Conservation (phyloP, 257 asterid genomes). For the Fraxinus pennsylvanica region DNA sequence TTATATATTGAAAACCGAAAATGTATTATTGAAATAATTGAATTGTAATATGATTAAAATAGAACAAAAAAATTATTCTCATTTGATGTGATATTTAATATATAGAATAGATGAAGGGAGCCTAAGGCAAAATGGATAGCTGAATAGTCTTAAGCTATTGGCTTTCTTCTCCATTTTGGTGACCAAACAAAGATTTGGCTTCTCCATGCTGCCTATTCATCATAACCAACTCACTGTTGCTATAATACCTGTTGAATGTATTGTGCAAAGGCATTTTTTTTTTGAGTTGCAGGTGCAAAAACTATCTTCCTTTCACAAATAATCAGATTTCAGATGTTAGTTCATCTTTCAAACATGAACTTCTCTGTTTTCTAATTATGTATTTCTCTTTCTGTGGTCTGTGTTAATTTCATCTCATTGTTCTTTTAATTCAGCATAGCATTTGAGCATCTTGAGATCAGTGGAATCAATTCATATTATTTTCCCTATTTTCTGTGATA, state of each 20-base stretch:
- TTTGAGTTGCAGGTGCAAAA: background rate
- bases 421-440: background rate
- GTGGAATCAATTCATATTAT: background rate
- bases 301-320: background rate
- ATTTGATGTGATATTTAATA: too few relatives aligned
- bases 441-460: background rate
- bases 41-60: too few relatives aligned
- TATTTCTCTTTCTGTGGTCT: background rate
- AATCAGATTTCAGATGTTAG: background rate
- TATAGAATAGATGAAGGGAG: background rate
- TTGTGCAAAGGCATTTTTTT: background rate
- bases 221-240: background rate
- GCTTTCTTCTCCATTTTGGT: background rate
- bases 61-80: too few relatives aligned
- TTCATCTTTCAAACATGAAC: background rate
- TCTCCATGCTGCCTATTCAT: background rate
- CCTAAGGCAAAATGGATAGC: background rate
- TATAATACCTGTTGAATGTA: background rate
- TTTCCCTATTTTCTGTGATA: constrained; percentile 28
- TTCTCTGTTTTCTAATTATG: background rate
- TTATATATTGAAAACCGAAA: too few relatives aligned
- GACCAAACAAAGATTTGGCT: background rate
- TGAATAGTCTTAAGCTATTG: background rate
- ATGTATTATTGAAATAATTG: too few relatives aligned
- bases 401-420: background rate